Base-by-base conservation (phyloP, 2,329 filamentous ascomycete genomes). In the Calonectria hongkongensis region DNA sequence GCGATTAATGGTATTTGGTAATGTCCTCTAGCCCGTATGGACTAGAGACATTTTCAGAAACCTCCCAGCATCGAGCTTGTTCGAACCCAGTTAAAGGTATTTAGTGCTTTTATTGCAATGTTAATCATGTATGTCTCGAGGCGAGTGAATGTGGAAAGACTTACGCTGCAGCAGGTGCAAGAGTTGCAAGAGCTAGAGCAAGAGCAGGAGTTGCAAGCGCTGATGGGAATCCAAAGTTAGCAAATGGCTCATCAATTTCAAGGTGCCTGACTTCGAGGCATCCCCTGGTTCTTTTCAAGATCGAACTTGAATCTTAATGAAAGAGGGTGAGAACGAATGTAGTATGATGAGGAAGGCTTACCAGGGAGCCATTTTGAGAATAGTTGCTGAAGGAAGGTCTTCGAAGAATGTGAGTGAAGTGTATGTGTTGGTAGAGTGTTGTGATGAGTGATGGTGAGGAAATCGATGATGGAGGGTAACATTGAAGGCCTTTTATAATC, bases 81-180 rank as follows among this genome's bases (percentile, higher is more conserved):
- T 58, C 15, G 36, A n/a, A 36, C 18, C 4, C 36, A 41, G 33
- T 58, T 41, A 12, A 41, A 41, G 33, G 21, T 16, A 27, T 58
- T 58, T 41, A 58, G 54, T 58, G 54, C 54, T 47, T 47, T 58
- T 9, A 18, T 27, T 12, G 5, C 33, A n/a, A 41, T 25, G 54
- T 58, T 21, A 58, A 25, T 36, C 2, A 41, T 27, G 9, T 3
- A 33, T 58, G n/a, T 15, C 21, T 10, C 9, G 21, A 21, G 21
- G 21, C 5, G 7, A 12, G 4, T 21, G n/a, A 16, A 15, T 9
- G 15, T 6, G 4, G 36, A 36, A 25, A 21, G 2, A 39, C 54
- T 25, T 58, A 58, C 54, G 54, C 54, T 58, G 54, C 54, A 58
- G 54, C 54, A 58, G 41, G 54, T 25, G 54, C 54, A 58, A 6